Conservation (phyloP, 164 flowering plant species). For the Vitis rupestris region DNA sequence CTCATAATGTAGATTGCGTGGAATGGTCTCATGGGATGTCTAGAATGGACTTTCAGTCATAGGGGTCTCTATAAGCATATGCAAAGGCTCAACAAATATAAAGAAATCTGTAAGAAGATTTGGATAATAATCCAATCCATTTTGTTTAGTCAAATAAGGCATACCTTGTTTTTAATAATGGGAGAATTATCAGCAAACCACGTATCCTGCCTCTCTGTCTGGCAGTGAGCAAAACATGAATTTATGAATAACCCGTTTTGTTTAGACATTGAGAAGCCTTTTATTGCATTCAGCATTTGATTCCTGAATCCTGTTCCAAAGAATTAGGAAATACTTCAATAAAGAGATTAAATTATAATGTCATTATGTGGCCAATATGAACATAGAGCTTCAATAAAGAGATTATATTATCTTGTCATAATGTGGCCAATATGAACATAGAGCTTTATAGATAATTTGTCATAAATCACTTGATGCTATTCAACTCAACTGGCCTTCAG, state of each 20-base stretch:
- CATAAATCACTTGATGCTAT: no score
- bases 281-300: slow-evolving; percentile 42
- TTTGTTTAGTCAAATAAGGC: neutral
- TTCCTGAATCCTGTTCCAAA: slow-evolving; percentile 42
- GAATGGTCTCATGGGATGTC: no score
- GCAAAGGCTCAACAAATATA: neutral
- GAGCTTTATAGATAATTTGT: no score
- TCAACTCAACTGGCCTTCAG: no score
- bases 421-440: no score
- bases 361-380: no score
- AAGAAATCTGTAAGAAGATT: neutral
- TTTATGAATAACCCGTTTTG: slow-evolving; percentile 57
- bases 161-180: slow-evolving; percentile 43
- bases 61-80: no score
- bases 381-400: neutral
- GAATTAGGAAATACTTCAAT: neutral
- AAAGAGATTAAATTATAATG: neutral
- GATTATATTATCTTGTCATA: neutral
- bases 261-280: slow-evolving; percentile 31
- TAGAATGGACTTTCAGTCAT: no score
- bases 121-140: neutral
- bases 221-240: slow-evolving; percentile 75
- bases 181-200: slow-evolving; percentile 66
- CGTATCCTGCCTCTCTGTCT: slow-evolving; percentile 58
- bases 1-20: no score